Evolutionary conservation across 1,139 yeast genomes (phyloP).

Genomic region (Kodamaea ohmeri): DNA sequence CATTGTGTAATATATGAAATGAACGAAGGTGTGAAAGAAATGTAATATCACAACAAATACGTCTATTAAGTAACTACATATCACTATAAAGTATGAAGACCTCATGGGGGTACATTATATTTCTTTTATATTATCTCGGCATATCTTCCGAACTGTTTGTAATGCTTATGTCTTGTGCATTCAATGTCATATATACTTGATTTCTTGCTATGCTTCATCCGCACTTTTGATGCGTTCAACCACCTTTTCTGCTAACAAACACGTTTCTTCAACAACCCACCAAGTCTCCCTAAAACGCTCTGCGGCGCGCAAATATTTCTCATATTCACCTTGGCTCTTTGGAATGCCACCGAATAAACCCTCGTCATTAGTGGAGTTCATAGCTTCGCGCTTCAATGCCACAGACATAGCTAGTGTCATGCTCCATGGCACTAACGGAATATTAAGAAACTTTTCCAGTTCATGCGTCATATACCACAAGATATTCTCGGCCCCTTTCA

Average conservation of each 20-base stretch:
- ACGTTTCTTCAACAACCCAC: conserved; percentile 33
- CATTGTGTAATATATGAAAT: too few species aligned
- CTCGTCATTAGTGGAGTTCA: neutral
- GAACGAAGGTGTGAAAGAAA: too few species aligned
- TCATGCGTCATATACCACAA: conserved; percentile 19
- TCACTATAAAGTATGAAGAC: too few species aligned
- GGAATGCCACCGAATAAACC: neutral
- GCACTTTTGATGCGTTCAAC: conserved; percentile 18
- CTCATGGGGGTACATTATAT: too few species aligned
- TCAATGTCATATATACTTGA: too few species aligned
- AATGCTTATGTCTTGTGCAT: too few species aligned
- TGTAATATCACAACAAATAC: too few species aligned
- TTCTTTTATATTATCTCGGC: too few species aligned
- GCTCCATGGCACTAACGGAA: conserved; percentile 33
- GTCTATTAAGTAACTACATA: too few species aligned
- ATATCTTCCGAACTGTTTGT: too few species aligned
- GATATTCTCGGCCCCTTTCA: conserved; percentile 27
- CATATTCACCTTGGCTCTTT: too few species aligned
- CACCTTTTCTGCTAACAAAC: conserved; percentile 25
- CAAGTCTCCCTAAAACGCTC: conserved; percentile 25
- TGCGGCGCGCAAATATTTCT: conserved; percentile 22
- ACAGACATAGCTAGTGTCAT: conserved; percentile 23
- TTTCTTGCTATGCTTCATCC: conserved; percentile 9
- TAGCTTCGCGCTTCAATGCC: conserved; percentile 14
- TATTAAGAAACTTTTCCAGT: conserved; percentile 19